A percentile compares a stretch with the other conserved stretches of the same genome.
These are phyloP conservation scores for Auxenochlorella pyrenoidosa DNA, from an alignment of 139 green algal species.

Conservation along the genomic window DNA sequence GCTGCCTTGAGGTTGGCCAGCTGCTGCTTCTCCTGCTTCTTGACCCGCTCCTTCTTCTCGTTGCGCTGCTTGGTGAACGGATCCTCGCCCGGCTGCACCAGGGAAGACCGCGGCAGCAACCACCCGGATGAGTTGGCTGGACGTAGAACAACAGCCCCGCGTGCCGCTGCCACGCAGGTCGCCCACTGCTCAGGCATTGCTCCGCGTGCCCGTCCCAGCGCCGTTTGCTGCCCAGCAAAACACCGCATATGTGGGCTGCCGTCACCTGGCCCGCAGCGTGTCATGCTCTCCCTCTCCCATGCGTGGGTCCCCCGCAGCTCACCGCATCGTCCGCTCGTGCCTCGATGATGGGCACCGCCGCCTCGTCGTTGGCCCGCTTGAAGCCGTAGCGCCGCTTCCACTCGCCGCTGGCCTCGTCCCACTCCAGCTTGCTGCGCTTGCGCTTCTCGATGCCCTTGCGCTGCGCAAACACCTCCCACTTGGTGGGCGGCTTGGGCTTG, in stretches of 20 bases:
- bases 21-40: slow-evolving; percentile 76
- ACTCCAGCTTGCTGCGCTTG: slow-evolving; percentile 92
- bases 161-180: not conserved
- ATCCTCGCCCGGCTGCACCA: slow-evolving; percentile 80
- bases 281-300: too few species aligned
- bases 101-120: not conserved
- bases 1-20: slow-evolving; percentile 82
- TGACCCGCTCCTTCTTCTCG: slow-evolving; percentile 84
- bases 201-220: too few species aligned
- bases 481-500: slow-evolving; percentile 82
- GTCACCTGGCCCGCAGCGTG: too few species aligned
- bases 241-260: too few species aligned
- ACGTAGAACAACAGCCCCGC: not conserved
- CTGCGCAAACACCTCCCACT: slow-evolving; percentile 95
- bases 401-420: slow-evolving; percentile 83
- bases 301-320: not conserved
- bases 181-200: too few species aligned
- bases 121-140: not conserved
- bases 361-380: slow-evolving; percentile 84
- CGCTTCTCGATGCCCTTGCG: slow-evolving; percentile 92
- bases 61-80: slow-evolving; percentile 82
- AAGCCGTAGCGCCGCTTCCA: slow-evolving; percentile 91
- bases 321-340: slow-evolving; percentile 80
- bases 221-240: too few species aligned
- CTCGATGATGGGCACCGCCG: slow-evolving; percentile 91